These are phyloP conservation scores for Entonaema liquescens DNA, from an alignment of 495 filamentous ascomycete species.

Conservation along the genomic window DNA sequence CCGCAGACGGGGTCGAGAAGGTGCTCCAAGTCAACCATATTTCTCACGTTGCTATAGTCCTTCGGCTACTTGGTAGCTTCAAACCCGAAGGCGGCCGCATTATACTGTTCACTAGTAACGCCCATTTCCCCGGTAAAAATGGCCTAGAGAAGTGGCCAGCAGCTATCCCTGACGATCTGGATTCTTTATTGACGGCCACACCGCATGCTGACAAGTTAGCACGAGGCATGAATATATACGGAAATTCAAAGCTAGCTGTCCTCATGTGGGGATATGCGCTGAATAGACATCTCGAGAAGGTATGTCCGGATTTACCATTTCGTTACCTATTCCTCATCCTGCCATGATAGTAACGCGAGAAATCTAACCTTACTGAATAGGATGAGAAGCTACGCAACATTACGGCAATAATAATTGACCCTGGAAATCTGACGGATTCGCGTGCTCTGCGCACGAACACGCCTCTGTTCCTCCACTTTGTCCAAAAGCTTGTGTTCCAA, in stretches of 20 bases:
- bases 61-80: conserved; percentile 56
- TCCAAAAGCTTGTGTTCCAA: conserved; percentile 43
- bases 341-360: not conserved
- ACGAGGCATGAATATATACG: conserved; percentile 55
- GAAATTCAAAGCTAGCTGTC: conserved; percentile 53
- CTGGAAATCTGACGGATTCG: conserved; percentile 56
- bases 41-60: conserved; percentile 54
- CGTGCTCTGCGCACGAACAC: conserved; percentile 56
- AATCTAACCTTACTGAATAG: conserved; percentile 10
- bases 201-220: conserved; percentile 47
- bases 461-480: conserved; percentile 40
- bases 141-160: conserved; percentile 48
- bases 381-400: conserved; percentile 50
- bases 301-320: conserved; percentile 17
- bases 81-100: conserved; percentile 49
- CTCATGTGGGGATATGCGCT: conserved; percentile 58
- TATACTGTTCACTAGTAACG: conserved; percentile 53
- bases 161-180: conserved; percentile 41
- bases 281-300: conserved; percentile 53
- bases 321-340: not conserved
- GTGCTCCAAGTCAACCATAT: conserved; percentile 57
- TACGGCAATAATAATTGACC: conserved; percentile 57
- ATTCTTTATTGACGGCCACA: conserved; percentile 32
- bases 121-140: conserved; percentile 55
- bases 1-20: conserved; percentile 54